Base-by-base conservation (phyloP, 352 stramenopile genomes). In the Pythium chondricola region DNA sequence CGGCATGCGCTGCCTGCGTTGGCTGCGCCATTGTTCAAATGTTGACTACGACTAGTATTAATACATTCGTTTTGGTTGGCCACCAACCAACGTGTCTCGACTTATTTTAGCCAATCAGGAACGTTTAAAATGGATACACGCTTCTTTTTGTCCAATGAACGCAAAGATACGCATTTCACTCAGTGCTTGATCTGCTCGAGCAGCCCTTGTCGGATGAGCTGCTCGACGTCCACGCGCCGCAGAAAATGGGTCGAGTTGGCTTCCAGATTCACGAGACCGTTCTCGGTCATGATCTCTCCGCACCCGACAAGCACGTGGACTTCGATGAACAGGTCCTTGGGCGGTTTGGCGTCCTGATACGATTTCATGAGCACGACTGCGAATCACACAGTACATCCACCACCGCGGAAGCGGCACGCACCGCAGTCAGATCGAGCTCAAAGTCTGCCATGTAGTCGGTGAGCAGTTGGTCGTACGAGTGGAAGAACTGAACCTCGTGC, bases 281-380 rank as follows among this genome's bases (percentile, higher is more conserved):
- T 92, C 58, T 96, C 87, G 13, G 87, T 96, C 73, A 96, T 93
- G 52, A 96, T 79, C 58, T 96, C 88, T 43, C 83, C 83, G 46
- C 83, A 95, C 59, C 94, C 82, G 40, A 79, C 72, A 52, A 96
- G 61, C 35, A 95, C 84, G 45, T 85, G 85, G 42, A 97, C 85
- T 64, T 96, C 83, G 11, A 96, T 71, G 56, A 86, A 95, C 55
- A 97, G 71, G 43, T 97, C 86, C 67, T 95, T 95, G 6, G 88
- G 88, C 18, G 88, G 88, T 44, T 91, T 83, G 50, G 78, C 61
- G 58, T 92, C 83, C 83, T 94, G 36, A n/a, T n/a, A n/a, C n/a
- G n/a, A n/a, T n/a, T n/a, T n/a, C n/a, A n/a, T n/a, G n/a, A n/a
- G n/a, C n/a, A n/a, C n/a, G n/a, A n/a, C n/a, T n/a, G n/a, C n/a